These are phyloP conservation scores for Chamaecyparis obtusa DNA, from an alignment of 75 land plant genomes.

Conservation along the genomic window DNA sequence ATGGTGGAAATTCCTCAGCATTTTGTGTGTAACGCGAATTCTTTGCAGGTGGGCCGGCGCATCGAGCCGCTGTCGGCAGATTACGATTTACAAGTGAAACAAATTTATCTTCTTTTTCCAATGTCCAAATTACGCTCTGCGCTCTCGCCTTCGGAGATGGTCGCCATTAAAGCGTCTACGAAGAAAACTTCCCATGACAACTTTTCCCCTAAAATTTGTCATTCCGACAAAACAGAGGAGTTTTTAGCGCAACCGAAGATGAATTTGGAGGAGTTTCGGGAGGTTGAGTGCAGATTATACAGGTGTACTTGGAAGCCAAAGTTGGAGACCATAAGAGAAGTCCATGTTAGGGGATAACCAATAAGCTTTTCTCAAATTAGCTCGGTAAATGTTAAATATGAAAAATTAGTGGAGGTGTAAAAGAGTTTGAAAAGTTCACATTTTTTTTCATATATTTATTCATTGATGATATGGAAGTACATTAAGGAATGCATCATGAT, in stretches of 20 bases:
- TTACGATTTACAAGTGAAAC: background rate
- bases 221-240: background rate
- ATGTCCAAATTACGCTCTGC: background rate
- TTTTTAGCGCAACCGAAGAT: background rate
- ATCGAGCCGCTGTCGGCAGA: conserved; percentile 7
- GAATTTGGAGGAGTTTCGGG: background rate
- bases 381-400: too few relatives aligned
- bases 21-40: conserved; percentile 4
- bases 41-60: background rate
- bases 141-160: conserved; percentile 10
- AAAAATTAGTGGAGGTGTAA: too few relatives aligned
- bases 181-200: background rate
- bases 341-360: too few relatives aligned
- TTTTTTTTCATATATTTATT: too few relatives aligned
- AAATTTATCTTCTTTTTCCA: conserved; percentile 15
- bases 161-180: background rate
- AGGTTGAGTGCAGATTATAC: background rate
- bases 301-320: conserved; percentile 15
- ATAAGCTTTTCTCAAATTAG: too few relatives aligned
- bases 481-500: too few relatives aligned
- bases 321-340: conserved; percentile 24
- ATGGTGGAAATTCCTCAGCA: conserved; percentile 11
- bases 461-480: too few relatives aligned
- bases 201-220: background rate
- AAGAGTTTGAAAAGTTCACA: too few relatives aligned